Evolutionary conservation across 805 yeast genomes (phyloP), one percentile per base, ranked within the genome.

Genomic region (Lachancea cidri): DNA sequence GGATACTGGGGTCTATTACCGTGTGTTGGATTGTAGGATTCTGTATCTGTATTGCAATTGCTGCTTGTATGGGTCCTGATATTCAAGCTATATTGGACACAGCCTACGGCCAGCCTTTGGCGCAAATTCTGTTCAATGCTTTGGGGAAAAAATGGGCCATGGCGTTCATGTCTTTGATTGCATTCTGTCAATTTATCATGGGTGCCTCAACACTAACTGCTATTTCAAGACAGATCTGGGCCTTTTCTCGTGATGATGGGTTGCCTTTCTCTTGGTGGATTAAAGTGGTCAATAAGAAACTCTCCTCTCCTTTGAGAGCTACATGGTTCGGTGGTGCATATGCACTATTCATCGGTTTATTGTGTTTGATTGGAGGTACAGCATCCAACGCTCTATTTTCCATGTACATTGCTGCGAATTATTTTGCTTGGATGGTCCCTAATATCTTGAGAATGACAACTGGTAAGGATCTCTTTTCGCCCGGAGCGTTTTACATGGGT

Each of bases 171-270:
- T 49, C 75, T 5, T 50, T 80, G 41, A 73, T 78, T 53, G 73
- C 79, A 7, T 55, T 70, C 44, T 77, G 83, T 18, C 86, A 79
- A 59, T 78, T 74, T 61, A 62, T 79, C 41, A 81, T 80, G 85
- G 83, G 83, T 11, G 68, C 76, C 22, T 74, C 82, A 4, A 71
- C 75, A 42, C 58, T 78, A 35, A 68, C 78, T 25, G 84, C 85
- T 16, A 70, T 74, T 5, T 77, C 83, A 3, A 71, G 86, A 57
- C 86, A 79, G 61, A 69, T 78, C 39, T 81, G 83, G 78, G 84
- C 86, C 2, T 80, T 80, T 61, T 80, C 84, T 17, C 73, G 88
- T 63, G 88, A 81, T 59, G 80, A 78, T 45, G 86, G 86, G 15
- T 68, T 81, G 44, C 87, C 87, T 13, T 67, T 78, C 49, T 68